Evolutionary conservation across 140 eudicot species (phyloP).

Genomic region (Bidens hawaiensis): DNA sequence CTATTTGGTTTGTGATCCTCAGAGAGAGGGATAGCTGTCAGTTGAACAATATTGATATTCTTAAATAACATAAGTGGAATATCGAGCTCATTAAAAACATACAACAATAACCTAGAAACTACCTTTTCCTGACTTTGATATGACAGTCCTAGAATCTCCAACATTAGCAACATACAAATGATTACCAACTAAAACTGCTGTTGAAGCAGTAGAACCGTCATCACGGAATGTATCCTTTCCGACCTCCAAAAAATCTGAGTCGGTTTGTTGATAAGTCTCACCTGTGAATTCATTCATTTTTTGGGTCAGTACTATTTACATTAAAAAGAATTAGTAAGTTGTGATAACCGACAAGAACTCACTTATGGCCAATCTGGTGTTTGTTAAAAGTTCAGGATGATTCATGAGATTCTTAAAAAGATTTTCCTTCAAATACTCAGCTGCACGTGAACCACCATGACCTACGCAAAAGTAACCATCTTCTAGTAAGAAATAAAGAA

Average conservation of each 20-base stretch:
- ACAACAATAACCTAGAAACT: constrained; percentile 2
- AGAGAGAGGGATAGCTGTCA: constrained; percentile 84
- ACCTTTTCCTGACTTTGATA: constrained; percentile 92
- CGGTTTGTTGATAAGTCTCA: constrained; percentile 73
- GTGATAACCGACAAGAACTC: constrained; percentile 37
- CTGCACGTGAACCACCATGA: constrained; percentile 81
- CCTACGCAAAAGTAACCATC: constrained; percentile 36
- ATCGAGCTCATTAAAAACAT: not conserved
- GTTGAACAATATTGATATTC: not conserved
- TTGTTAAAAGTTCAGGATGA: constrained; percentile 66
- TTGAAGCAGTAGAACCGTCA: constrained; percentile 98
- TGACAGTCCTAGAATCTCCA: constrained; percentile 93
- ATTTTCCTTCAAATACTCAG: constrained; percentile 47
- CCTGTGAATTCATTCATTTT: constrained; percentile 34
- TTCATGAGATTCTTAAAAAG: constrained; percentile 71
- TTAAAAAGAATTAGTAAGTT: not conserved
- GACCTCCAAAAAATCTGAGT: constrained; percentile 71
- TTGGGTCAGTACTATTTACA: not conserved
- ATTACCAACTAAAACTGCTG: constrained; percentile 91
- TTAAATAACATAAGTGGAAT: not conserved
- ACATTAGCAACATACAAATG: constrained; percentile 95
- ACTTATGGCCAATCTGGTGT: constrained; percentile 90
- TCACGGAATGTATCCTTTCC: constrained; percentile 79
- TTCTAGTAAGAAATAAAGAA: not conserved
- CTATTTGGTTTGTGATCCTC: constrained; percentile 99